phyloP scores from a whole-genome alignment of 345 rosid genomes.

The Anacardium occidentale region DNA sequence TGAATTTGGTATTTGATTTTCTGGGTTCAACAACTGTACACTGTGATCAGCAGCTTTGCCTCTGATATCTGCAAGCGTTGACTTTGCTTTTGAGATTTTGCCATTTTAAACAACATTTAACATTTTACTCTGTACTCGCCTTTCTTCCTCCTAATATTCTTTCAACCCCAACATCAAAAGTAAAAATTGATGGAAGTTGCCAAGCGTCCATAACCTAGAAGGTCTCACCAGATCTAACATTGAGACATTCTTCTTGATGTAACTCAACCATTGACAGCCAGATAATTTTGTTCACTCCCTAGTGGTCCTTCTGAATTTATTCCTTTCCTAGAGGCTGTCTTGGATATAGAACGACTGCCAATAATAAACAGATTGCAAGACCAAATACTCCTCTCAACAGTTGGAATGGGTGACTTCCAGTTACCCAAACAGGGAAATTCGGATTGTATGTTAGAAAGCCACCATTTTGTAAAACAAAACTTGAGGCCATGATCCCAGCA shows the following conservation, averaged over 20 bases:
- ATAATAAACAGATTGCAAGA: conserved; percentile 42
- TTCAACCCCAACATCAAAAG: not conserved
- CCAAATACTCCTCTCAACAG: conserved; percentile 85
- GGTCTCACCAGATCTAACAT: not conserved
- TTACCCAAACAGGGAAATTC: conserved; percentile 56
- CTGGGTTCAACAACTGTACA: not conserved
- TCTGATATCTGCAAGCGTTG: not conserved
- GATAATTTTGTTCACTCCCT: conserved; percentile 5
- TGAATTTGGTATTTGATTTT: not conserved
- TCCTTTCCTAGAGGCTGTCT: conserved; percentile 31
- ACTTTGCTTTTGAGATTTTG: not conserved
- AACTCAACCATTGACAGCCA: not conserved
- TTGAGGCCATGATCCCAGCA: conserved; percentile 63
- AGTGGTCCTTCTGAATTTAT: conserved; percentile 8
- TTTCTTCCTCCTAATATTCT: not conserved
- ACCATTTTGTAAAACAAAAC: conserved; percentile 64
- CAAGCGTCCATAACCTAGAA: not conserved
- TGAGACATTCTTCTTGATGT: not conserved
- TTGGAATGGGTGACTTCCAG: conserved; percentile 63
- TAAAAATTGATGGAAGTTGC: not conserved
- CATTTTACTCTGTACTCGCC: not conserved
- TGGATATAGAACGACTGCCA: conserved; percentile 65
- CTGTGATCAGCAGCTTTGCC: not conserved
- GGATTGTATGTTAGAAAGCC: conserved; percentile 50
- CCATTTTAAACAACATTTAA: not conserved